Base-by-base conservation (phyloP, 2,329 filamentous ascomycete species). In the Sporothrix sp. region DNA sequence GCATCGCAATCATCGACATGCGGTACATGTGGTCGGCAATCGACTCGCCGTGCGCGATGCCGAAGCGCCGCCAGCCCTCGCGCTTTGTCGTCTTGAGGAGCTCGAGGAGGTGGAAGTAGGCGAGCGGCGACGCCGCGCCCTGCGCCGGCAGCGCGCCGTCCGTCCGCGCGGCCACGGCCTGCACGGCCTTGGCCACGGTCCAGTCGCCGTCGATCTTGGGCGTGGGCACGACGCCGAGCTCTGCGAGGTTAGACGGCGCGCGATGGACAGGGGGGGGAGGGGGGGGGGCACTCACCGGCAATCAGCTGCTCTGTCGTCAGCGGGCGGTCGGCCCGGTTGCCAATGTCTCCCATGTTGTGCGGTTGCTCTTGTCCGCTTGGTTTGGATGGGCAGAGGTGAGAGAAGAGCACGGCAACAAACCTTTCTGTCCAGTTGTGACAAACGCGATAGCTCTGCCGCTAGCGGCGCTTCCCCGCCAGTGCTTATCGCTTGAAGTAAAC, bases 21-120 rank as follows among this genome's bases (percentile, higher is more conserved):
- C 93, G 89, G 70, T 97, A 98, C 93, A 98, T 98, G 75, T 98
- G 93, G 71, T 98, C 93, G 49, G 87, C 79, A 63, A 98, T 96
- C 2, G 88, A 95, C 68, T 98, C 93, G 65, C 87, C 85, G 52
- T 72, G 68, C 2, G 69, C 58, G 58, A 98, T 88, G 35, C 81
- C 82, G 64, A 96, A 96, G 33, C 93, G 81, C 51, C 86, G 80
- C 93, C 93, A 98, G 57, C 93, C 93, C 69, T 96, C 93, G 54
- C 93, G 85, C 68, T 95, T 94, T 55, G 87, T 95, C 7, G 90
- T 96, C 78, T 98, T 98, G 52, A 98, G 78, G 45, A 87, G 85
- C 68, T 95, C 87, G 56, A 98, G 79, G 54, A 96, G 75, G 71
- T 98, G 93, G 68, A 98, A 95, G 73, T 96, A 97, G 30, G 89